These are phyloP conservation scores for Chamaecrista fasciculata DNA, from an alignment of 306 rosid species.

Conservation along the genomic window DNA sequence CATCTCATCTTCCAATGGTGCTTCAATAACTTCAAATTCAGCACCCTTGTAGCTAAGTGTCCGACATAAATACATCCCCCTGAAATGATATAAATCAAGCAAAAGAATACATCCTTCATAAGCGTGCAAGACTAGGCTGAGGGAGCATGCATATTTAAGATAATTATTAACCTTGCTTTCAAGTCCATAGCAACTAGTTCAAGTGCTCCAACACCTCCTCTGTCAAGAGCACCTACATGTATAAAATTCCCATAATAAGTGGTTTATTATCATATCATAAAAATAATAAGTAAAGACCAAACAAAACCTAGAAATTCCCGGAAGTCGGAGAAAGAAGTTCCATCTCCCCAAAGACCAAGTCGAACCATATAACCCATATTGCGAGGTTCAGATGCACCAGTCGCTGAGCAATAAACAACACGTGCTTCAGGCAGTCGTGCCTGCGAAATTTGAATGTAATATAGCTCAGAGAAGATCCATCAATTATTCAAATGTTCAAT, in stretches of 20 bases:
- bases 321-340: constrained; percentile 80
- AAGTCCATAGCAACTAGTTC: constrained; percentile 99
- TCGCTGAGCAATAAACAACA: constrained; percentile 93
- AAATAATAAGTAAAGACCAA: constrained; percentile 16
- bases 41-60: constrained; percentile 91
- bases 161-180: constrained; percentile 84
- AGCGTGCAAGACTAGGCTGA: neutral
- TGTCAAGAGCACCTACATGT: constrained; percentile 79
- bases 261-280: constrained; percentile 5
- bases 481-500: constrained; percentile 8
- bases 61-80: constrained; percentile 98
- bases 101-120: constrained; percentile 13
- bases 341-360: constrained; percentile 97
- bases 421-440: constrained; percentile 87
- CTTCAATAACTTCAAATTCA: constrained; percentile 91
- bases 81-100: constrained; percentile 39
- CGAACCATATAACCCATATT: constrained; percentile 99
- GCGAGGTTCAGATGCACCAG: constrained; percentile 99
- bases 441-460: constrained; percentile 47
- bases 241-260: constrained; percentile 15
- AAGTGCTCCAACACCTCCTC: constrained; percentile 98
- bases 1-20: constrained; percentile 88
- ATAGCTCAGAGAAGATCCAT: constrained; percentile 18
- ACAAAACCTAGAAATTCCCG: constrained; percentile 82
- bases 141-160: constrained; percentile 3